Base-by-base conservation (phyloP, 345 rosid genomes). In the Physaria fendleri region DNA sequence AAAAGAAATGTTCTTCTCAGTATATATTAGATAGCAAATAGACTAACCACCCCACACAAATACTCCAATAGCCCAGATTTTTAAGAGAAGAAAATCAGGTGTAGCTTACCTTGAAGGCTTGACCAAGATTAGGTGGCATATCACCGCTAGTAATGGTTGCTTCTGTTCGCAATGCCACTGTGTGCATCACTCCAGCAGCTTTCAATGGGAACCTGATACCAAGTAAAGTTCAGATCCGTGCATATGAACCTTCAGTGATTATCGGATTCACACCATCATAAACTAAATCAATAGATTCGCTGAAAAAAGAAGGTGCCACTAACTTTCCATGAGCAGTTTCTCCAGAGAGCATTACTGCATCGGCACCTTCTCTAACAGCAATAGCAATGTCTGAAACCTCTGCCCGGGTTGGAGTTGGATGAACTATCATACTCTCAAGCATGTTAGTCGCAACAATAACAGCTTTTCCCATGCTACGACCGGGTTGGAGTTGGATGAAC, bases 401-500 rank as follows among this genome's bases (percentile, higher is more conserved):
- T 6, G 99, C 97, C 53, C 99, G 75, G 35, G 99, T 89, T 50
- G 99, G 97, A 17, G 96, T 85, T 53, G 99, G 99, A 81, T 93
- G 97, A 71, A 89, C 90, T 57, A 93, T 93, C 99, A 93, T 93
- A 79, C 99, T 93, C 81, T 93, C 99, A 62, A 93, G 79, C 99
- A 93, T 93, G 70, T 93, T 89, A 54, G 99, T 93, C 34, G 99
- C 99, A 53, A 93, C 99, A 68, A 93, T 89, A 57, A 93, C 99
- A 77, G 92, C 96, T 58, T 93, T 93, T 42, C 99, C 97, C n/a
- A n/a, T n/a, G n/a, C n/a, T n/a, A n/a, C n/a, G n/a, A n/a, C 53
- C 99, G 75, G 35, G 99, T 89, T 50, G 99, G 97, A 17, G 96
- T 85, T 53, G 99, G 99, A 81, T 93, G 97, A 71, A 89, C 90